Base-by-base conservation (phyloP, 2,329 filamentous ascomycete genomes). In the Bipolaris zeicola region DNA sequence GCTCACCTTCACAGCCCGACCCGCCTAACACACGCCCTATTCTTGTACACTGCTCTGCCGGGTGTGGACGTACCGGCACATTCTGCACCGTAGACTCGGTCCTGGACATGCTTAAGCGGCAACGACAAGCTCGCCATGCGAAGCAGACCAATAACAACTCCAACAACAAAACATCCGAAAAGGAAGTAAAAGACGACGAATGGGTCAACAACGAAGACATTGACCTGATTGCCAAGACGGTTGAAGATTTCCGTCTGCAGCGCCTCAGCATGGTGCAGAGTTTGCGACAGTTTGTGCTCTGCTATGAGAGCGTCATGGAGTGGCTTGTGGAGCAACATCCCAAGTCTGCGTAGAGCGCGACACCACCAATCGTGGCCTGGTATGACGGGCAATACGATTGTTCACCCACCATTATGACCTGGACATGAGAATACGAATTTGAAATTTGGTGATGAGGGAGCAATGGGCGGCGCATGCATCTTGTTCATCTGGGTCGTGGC, bases 71-170 rank as follows among this genome's bases (percentile, higher is more conserved):
- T 13, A 99, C 95, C 0, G 95, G 95, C 3, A 94, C 95, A 0
- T 99, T 98, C 72, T 98, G 95, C 75, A 96, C 95, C 0, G 92
- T 98, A 14, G 95, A 98, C 74, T 94, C 89, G 37, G 95, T 98
- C 7, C 89, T 98, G 54, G 93, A 97, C 76, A 96, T 97, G 90
- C 80, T 99, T 58, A 96, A 96, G 79, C 87, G 91, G n/a, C 92
- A 96, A 76, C 84, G 80, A 18, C 73, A 76, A 57, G 77, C 77
- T 28, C 67, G 65, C 4, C 73, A 70, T 6, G 50, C 52, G 1
- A 66, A 75, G 3, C 70, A 77, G 44, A 62, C 55, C 6, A 52
- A 53, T 41, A 62, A 50, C 26, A 47, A 39, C 22, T 45, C 59
- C 44, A 67, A 69, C 37, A 57, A 53, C 42, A 62, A 50, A 26